phyloP scores from a whole-genome alignment of 2,329 filamentous ascomycete genomes.

The Blastomyces emzantsi region DNA sequence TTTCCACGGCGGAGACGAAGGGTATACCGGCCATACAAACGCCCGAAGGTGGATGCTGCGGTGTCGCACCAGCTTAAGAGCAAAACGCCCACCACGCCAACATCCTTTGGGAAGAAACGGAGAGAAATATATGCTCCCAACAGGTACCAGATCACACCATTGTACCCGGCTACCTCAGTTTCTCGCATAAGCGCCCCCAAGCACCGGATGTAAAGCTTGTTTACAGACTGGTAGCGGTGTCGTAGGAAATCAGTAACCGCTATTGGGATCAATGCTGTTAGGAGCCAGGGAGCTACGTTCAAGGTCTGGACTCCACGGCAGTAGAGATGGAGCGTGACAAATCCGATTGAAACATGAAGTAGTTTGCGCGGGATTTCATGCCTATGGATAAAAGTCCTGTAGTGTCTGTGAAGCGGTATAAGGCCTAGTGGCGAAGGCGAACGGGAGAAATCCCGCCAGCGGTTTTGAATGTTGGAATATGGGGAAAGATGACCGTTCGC shows the following conservation, averaged over 20 bases:
- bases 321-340: constrained; percentile 83
- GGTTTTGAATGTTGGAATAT: constrained; percentile 47
- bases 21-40: constrained; percentile 82
- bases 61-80: constrained; percentile 97
- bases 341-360: constrained; percentile 93
- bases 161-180: constrained; percentile 87
- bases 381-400: constrained; percentile 85
- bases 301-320: constrained; percentile 64
- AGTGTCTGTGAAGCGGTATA: constrained; percentile 90
- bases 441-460: constrained; percentile 81
- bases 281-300: constrained; percentile 73
- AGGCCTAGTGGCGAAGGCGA: constrained; percentile 88
- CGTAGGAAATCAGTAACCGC: constrained; percentile 71
- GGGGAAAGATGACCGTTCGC: constrained; percentile 64
- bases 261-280: constrained; percentile 74
- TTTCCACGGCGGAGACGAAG: constrained; percentile 77
- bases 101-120: constrained; percentile 82
- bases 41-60: constrained; percentile 86
- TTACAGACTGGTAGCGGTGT: constrained; percentile 71
- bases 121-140: constrained; percentile 82
- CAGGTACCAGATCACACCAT: constrained; percentile 95
- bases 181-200: constrained; percentile 94
- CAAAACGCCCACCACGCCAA: constrained; percentile 80
- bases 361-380: constrained; percentile 94
- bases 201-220: constrained; percentile 73